Conservation (phyloP, 2,329 filamentous ascomycete genomes). For the Nannizzia gypsea region DNA sequence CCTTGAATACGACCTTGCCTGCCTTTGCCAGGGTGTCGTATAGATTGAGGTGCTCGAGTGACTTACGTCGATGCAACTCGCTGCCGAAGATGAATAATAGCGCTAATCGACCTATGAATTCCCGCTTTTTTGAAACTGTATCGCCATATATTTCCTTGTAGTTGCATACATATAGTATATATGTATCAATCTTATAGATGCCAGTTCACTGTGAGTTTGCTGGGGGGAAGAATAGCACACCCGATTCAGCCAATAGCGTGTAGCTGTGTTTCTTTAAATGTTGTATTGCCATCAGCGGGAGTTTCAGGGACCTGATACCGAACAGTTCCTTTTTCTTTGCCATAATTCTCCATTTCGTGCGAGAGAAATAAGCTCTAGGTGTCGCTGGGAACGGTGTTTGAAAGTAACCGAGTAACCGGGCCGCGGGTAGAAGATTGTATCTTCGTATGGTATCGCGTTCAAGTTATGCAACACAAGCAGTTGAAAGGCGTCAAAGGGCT, state of each 20-base stretch:
- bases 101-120: constrained; percentile 3
- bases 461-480: not conserved
- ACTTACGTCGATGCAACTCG: not conserved
- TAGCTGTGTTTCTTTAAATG: not conserved
- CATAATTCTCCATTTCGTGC: not conserved
- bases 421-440: not conserved
- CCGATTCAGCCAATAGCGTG: not conserved
- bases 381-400: not conserved
- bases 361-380: constrained; percentile 1
- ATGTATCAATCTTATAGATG: not conserved
- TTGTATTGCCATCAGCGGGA: not conserved
- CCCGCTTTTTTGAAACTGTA: not conserved
- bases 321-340: not conserved
- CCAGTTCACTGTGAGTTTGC: not conserved
- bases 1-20: not conserved
- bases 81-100: not conserved
- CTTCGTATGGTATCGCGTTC: not conserved
- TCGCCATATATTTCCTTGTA: not conserved
- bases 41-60: not conserved
- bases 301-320: not conserved
- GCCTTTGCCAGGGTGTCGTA: not conserved
- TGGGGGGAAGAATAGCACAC: not conserved
- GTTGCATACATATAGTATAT: not conserved
- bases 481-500: not conserved
- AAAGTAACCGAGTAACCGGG: not conserved